Conservation (phyloP, 2,329 filamentous ascomycete species). For the Huntiella bhutanensis region DNA sequence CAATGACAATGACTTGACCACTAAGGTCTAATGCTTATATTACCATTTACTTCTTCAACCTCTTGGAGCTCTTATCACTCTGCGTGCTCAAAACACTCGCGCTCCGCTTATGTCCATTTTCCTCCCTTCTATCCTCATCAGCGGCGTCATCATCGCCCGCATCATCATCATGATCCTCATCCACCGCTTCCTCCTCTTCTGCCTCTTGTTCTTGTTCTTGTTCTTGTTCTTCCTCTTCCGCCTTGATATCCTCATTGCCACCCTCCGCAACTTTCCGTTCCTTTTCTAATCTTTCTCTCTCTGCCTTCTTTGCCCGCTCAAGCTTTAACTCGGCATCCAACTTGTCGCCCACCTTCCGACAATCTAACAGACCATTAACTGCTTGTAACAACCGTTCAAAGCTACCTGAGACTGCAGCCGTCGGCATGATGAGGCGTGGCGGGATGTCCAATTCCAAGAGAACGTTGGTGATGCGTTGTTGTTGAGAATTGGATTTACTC, state of each 20-base stretch:
- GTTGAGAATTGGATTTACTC: slow-evolving; percentile 59
- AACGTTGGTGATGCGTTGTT: slow-evolving; percentile 53
- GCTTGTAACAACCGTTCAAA: slow-evolving; percentile 53
- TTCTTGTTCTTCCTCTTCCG: neutral
- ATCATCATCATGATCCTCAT: slow-evolving; percentile 17
- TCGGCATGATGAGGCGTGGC: slow-evolving; percentile 53
- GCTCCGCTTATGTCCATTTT: slow-evolving; percentile 48
- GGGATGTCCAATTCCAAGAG: slow-evolving; percentile 55
- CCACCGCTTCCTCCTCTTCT: slow-evolving; percentile 16
- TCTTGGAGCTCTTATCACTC: slow-evolving; percentile 44
- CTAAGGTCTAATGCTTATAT: too few relatives aligned
- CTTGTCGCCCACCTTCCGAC: slow-evolving; percentile 58
- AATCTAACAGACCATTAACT: slow-evolving; percentile 51
- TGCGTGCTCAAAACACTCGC: slow-evolving; percentile 58
- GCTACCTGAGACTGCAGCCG: slow-evolving; percentile 46
- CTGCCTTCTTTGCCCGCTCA: slow-evolving; percentile 36
- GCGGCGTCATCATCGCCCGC: slow-evolving; percentile 19
- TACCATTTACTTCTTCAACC: slow-evolving; percentile 32
- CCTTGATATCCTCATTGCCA: slow-evolving; percentile 3
- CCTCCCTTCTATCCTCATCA: slow-evolving; percentile 8
- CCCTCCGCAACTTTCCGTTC: neutral
- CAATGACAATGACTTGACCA: too few relatives aligned
- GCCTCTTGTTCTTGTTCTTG: neutral
- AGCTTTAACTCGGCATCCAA: slow-evolving; percentile 51
- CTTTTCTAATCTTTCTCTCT: slow-evolving; percentile 25